Percentiles rank a stretch among this genome's conserved stretches.
These are phyloP conservation scores for Cadophora luteo-olivacea DNA, from an alignment of 2,329 filamentous ascomycete genomes.

Conservation along the genomic window DNA sequence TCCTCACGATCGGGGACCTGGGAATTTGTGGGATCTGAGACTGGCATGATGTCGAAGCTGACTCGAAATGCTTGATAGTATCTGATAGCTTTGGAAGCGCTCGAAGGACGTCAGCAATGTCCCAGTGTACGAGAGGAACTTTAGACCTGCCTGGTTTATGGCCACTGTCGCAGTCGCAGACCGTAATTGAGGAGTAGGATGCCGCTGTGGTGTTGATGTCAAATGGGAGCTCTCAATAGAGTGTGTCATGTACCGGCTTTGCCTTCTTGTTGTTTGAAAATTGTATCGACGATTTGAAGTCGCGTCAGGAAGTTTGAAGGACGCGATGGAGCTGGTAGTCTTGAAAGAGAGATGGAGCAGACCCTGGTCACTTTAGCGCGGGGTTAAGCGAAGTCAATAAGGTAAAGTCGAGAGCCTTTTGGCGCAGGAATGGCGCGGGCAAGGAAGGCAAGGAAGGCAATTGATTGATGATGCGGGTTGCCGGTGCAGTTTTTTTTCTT, in stretches of 20 bases:
- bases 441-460: too few species aligned
- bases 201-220: too few species aligned
- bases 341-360: neutral
- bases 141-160: neutral
- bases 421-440: too few species aligned
- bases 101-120: neutral
- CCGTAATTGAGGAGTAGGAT: too few species aligned
- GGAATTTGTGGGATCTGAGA: neutral
- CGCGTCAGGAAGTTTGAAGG: neutral
- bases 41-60: neutral
- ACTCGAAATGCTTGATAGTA: neutral
- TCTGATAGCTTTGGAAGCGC: neutral
- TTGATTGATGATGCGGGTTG: too few species aligned
- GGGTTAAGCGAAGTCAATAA: neutral
- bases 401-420: too few species aligned
- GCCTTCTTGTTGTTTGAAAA: neutral
- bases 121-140: neutral
- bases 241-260: neutral
- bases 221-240: neutral
- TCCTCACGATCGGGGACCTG: neutral
- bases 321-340: neutral
- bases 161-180: too few species aligned
- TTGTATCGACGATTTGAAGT: neutral
- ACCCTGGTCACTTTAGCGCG: neutral
- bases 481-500: too few species aligned